A percentile compares a stretch with the other conserved stretches of the same genome.
Evolutionary conservation across 2,329 filamentous ascomycete genomes (phyloP).

Genomic region (Pseudofabraea citricarpa): DNA sequence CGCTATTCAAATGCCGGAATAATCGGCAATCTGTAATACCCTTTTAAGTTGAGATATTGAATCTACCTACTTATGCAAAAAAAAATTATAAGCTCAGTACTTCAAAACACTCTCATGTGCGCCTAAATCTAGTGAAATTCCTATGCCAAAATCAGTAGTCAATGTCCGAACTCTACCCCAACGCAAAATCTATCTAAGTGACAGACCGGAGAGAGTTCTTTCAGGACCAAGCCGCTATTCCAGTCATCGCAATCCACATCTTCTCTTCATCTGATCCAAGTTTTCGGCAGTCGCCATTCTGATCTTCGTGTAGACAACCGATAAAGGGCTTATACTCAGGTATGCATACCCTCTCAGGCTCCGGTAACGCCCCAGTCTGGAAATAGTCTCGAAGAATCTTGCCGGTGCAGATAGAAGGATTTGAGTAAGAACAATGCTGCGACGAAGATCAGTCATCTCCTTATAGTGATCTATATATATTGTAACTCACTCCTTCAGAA

Average conservation of each 20-base stretch:
- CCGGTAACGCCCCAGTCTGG: slow-evolving; percentile 35
- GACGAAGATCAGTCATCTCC: neutral
- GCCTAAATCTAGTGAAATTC: too few species aligned
- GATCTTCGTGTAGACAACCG: neutral
- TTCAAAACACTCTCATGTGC: too few species aligned
- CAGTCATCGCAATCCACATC: neutral
- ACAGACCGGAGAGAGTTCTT: too few species aligned
- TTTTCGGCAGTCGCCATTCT: neutral
- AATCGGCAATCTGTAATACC: too few species aligned
- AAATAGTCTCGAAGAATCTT: slow-evolving; percentile 32
- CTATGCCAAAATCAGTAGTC: too few species aligned
- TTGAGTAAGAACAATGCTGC: slow-evolving; percentile 38
- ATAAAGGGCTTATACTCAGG: neutral
- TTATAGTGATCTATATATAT: neutral
- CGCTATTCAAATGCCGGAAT: too few species aligned
- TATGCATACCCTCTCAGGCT: slow-evolving; percentile 37
- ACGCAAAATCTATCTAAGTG: too few species aligned
- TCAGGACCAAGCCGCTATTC: neutral
- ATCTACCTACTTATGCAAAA: too few species aligned
- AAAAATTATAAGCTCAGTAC: too few species aligned
- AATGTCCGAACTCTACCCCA: too few species aligned
- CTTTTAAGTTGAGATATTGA: too few species aligned
- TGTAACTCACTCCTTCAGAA: slow-evolving; percentile 18
- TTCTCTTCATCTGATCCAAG: neutral
- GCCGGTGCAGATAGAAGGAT: slow-evolving; percentile 29